Base-by-base conservation (phyloP, 805 yeast species). In the Ogataea parapolymorpha region DNA sequence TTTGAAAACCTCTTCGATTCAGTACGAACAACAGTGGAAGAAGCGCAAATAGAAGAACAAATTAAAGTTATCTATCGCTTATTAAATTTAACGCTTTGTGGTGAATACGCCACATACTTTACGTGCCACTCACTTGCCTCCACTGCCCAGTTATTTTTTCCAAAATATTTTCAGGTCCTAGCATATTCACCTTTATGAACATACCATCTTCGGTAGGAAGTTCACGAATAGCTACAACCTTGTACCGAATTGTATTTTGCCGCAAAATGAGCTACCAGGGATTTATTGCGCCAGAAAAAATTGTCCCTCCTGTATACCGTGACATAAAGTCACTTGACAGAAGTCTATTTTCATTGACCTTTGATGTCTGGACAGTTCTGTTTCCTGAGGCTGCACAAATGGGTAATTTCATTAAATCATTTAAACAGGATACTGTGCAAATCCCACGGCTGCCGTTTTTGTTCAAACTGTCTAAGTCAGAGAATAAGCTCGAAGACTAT, bases 381-480 rank as follows among this genome's bases (percentile, higher is more conserved):
- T 78, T 91, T 53, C 79, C 82, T 4, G 80, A 89, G 40, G 86
- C 91, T 1, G 66, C 74, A 45, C 55, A 66, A 42, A 69, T 88
- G 23, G 80, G 86, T 5, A 54, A 54, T 2, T 82, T 89, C 58
- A 74, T 80, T n/a, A 82, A 80, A 54, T 51, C 61, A 3, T 74
- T 76, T 56, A 71, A 74, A 37, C 55, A 62, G 8, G 93, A 83
- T 50, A 67, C 87, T n/a, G 63, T 91, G 22, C 75, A 77, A 46
- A 54, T 85, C n/a, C 85, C 86, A 12, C 75, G 85, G 5, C 67
- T 86, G 6, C 79, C 87, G 15, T 85, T 82, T 45, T 79, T 90
- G 5, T 79, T 82, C n/a, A 67, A 44, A 32, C 37, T 46, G n/a
- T 12, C 30, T 13, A 37, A 39, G 16, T 11, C 30, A 5, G 44